Percentiles rank a stretch among this genome's conserved stretches.
Conservation (phyloP, 1,284 basidiomycete genomes). For the Porogramme epimiltina region DNA sequence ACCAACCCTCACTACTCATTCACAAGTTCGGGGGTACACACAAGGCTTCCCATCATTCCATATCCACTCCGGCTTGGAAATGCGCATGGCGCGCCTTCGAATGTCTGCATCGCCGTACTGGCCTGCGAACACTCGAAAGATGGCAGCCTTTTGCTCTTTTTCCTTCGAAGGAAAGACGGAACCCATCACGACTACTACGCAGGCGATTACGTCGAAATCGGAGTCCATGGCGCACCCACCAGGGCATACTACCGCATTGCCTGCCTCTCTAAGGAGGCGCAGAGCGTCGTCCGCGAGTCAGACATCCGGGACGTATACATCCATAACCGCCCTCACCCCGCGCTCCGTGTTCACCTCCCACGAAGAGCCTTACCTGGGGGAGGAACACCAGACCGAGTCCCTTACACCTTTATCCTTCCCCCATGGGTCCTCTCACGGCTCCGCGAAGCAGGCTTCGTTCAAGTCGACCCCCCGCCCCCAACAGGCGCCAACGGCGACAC, state of each 20-base stretch:
- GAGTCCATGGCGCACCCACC: background rate
- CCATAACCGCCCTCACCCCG: background rate
- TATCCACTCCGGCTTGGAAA: background rate
- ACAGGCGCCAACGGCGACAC: background rate
- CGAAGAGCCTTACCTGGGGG: background rate
- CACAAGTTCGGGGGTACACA: constrained; percentile 5
- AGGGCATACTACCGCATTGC: constrained; percentile 4
- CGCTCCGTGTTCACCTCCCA: background rate
- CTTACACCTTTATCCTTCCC: constrained; percentile 2
- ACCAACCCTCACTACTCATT: background rate
- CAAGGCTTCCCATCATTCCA: background rate
- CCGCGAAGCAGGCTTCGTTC: background rate
- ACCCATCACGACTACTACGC: constrained; percentile 3
- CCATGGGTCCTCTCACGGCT: constrained; percentile 1
- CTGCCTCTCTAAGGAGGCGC: background rate
- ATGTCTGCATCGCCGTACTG: constrained; percentile 1
- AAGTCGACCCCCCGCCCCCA: background rate
- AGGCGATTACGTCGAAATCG: constrained; percentile 4
- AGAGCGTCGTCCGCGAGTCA: background rate
- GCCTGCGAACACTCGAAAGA: constrained; percentile 3
- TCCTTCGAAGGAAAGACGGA: background rate
- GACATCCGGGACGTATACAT: background rate
- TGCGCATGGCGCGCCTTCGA: background rate
- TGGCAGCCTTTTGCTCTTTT: constrained; percentile 3
- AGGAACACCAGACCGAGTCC: background rate